Evolutionary conservation across 352 stramenopile species (phyloP), one percentile per base, ranked within the genome.

Genomic region (Pythium aquatile): DNA sequence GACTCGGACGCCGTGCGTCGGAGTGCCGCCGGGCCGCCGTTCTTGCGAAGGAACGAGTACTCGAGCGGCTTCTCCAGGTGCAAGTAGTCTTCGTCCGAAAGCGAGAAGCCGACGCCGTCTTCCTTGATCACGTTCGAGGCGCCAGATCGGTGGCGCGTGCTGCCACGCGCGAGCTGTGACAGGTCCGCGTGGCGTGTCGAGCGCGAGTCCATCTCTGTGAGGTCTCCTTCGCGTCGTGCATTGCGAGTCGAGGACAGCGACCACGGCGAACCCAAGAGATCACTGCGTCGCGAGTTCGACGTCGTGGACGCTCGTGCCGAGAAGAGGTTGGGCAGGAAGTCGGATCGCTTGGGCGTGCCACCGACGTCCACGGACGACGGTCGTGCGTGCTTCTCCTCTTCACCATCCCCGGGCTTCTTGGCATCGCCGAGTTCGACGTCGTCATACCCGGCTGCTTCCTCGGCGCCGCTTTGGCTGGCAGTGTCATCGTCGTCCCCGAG

Each of bases 61-160:
- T 77, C 66, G 20, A 66, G 64, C 13, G 59, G 65, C 33, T 76
- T 75, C 35, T 92, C 81, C 30, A 86, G 76, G 10, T 78, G 78
- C 49, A 92, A 74, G 39, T 86, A 92, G 48, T 92, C 80, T 68
- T 88, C 80, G 26, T 91, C 83, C 7, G 83, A 91, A 13, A 91
- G 73, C 13, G 73, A 80, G 24, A 80, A 77, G 14, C 73, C 73
- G 16, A 77, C 73, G 46, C 64, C 58, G 32, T 77, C 73, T 35
- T 81, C 74, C 35, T 74, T 65, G 55, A 78, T 65, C 28, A 69
- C 60, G 37, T 49, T 71, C 7, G 67, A 70, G 14, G 39, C 39
- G 14, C 39, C 39, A 3, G 39, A 24, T 11, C 58, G 63, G 16
- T 49, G 59, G 0, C 76, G 65, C 32, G 72, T 79, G 57, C 68